Evolutionary conservation across 2,329 filamentous ascomycete species (phyloP), one percentile per base, ranked within the genome.

Genomic region (Aspergillus fischeri): DNA sequence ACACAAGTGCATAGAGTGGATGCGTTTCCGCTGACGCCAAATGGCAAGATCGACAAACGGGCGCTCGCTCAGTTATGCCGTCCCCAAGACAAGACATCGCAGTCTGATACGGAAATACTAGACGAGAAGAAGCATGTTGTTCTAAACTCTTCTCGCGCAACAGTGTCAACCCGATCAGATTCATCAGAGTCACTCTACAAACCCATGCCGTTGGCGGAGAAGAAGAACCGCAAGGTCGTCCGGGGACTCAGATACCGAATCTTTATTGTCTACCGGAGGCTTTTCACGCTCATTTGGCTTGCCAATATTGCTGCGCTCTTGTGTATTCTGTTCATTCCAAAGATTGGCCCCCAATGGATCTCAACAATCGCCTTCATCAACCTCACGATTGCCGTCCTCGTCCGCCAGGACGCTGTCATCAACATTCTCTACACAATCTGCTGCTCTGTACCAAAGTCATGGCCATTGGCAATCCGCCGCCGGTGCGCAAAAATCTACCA

Each of bases 211-310:
- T 20, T 56, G 17, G 44, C 54, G 3, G 57, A 56, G n/a, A 59
- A 59, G 28, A 48, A 28, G 14, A 21, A 49, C 6, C 9, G 8
- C 20, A 56, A 53, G n/a, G 28, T 10, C 8, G 32, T 52, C 24
- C 58, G 58, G 20, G 58, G 58, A 72, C 4, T 69, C 73, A 56
- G 72, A 77, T 51, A 76, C 73, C 53, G 29, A 68, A 54, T 83
- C 56, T 75, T 84, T 64, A 81, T 81, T 53, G 74, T 80, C 27
- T 86, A 86, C 63, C 78, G 83, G 24, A 78, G 80, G 4, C 78
- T 86, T 8, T 85, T 86, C 69, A 79, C 80, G 45, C 52, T 84
- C 9, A 73, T 83, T 29, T 78, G 81, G 58, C 61, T 84, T 41
- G 66, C 74, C 60, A 86, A 86, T 62, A 52, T 72, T 11, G 62